Conservation (phyloP, 1,284 basidiomycete species). For the Stygiomarasmius scandens region DNA sequence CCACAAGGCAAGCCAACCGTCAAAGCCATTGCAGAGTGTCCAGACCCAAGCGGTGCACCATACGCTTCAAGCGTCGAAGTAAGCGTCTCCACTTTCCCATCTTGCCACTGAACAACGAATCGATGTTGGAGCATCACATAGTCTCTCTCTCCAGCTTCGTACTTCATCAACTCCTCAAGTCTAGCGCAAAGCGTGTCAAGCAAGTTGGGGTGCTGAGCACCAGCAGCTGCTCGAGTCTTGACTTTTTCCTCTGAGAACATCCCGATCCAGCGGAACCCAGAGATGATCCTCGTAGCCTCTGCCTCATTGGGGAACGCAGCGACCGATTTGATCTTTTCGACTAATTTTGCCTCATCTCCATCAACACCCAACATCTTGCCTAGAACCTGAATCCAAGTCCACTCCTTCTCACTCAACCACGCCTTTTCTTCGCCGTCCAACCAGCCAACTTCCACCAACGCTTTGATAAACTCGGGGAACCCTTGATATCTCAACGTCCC, state of each 20-base stretch:
- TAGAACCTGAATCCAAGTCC: constrained; percentile 85
- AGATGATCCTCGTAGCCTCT: constrained; percentile 78
- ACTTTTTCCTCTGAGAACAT: constrained; percentile 80
- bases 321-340: constrained; percentile 72
- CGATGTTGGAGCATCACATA: constrained; percentile 98
- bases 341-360: constrained; percentile 70
- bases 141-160: constrained; percentile 90
- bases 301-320: constrained; percentile 72
- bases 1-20: constrained; percentile 94
- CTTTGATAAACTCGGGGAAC: constrained; percentile 96
- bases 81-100: constrained; percentile 83
- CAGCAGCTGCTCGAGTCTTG: constrained; percentile 55
- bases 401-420: constrained; percentile 72
- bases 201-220: constrained; percentile 52
- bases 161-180: constrained; percentile 92
- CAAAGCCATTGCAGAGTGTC: constrained; percentile 92
- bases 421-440: constrained; percentile 78
- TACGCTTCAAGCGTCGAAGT: constrained; percentile 94
- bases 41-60: constrained; percentile 66
- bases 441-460: constrained; percentile 89
- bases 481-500: constrained; percentile 97
- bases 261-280: constrained; percentile 92
- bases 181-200: constrained; percentile 94
- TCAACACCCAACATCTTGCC: constrained; percentile 77
- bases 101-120: constrained; percentile 86